A percentile compares a stretch with the other conserved stretches of the same genome.
These are phyloP conservation scores for Heterobasidion parviporum DNA, from an alignment of 1,284 basidiomycete species.

Conservation along the genomic window DNA sequence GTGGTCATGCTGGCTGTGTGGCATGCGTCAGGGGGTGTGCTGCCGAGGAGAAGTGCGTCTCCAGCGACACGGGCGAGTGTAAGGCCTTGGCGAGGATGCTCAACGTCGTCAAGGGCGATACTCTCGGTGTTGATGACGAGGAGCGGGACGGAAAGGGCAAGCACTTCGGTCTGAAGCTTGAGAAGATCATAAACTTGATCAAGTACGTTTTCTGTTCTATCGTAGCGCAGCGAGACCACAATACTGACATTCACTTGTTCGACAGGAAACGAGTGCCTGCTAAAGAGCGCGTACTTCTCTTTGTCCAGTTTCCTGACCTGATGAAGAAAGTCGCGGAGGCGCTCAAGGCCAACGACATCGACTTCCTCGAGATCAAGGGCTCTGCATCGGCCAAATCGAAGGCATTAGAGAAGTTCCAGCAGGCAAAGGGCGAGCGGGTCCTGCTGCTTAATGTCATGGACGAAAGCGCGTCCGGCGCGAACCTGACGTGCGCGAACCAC, in stretches of 20 bases:
- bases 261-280: conserved; percentile 59
- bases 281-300: conserved; percentile 80
- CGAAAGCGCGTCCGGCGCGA: conserved; percentile 89
- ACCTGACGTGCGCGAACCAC: conserved; percentile 89
- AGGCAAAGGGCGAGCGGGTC: conserved; percentile 67
- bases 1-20: conserved; percentile 81
- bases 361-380: conserved; percentile 78
- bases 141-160: conserved; percentile 63
- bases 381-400: conserved; percentile 72
- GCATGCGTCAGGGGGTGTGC: conserved; percentile 67
- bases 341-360: conserved; percentile 62
- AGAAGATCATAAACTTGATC: conserved; percentile 77
- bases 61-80: conserved; percentile 59
- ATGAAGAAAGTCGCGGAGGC: conserved; percentile 87
- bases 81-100: conserved; percentile 63
- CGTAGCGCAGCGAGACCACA: not conserved
- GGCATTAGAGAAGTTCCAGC: conserved; percentile 79
- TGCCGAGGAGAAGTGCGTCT: conserved; percentile 76
- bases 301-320: conserved; percentile 91
- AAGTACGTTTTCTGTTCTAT: conserved; percentile 32
- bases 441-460: conserved; percentile 89
- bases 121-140: conserved; percentile 78
- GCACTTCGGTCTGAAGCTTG: conserved; percentile 86
- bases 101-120: conserved; percentile 78
- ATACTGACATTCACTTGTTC: conserved; percentile 1